phyloP scores from a whole-genome alignment of 805 yeast species.

The Sugiyamaella marilandica region DNA sequence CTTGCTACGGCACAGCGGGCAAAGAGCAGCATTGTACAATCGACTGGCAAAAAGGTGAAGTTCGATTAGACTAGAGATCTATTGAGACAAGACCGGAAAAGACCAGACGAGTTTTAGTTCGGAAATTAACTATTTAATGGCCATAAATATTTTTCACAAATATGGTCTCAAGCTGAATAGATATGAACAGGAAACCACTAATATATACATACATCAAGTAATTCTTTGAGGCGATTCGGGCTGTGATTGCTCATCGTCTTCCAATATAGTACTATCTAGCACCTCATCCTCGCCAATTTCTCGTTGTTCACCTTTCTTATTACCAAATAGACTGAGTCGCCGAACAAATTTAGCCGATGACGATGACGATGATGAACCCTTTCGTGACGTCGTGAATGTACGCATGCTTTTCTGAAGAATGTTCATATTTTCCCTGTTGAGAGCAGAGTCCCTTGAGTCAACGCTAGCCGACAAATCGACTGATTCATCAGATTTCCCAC shows the following conservation, averaged over 20 bases:
- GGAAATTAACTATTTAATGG: background rate
- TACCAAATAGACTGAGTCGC: slow-evolving; percentile 22
- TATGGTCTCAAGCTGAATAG: background rate
- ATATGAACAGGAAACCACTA: background rate
- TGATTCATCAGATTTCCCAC: slow-evolving; percentile 16
- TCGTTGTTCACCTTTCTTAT: slow-evolving; percentile 15
- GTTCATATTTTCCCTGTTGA: slow-evolving; percentile 14
- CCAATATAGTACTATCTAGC: slow-evolving; percentile 11
- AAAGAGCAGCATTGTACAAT: slow-evolving; percentile 80
- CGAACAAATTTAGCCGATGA: slow-evolving; percentile 22
- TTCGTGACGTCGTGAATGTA: slow-evolving; percentile 15
- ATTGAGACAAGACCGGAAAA: background rate
- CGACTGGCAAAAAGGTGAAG: slow-evolving; percentile 81
- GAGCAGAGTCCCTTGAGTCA: slow-evolving; percentile 14
- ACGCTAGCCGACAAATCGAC: slow-evolving; percentile 9
- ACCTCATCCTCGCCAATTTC: slow-evolving; percentile 17
- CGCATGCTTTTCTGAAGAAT: slow-evolving; percentile 25
- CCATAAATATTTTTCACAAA: background rate
- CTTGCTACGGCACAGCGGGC: slow-evolving; percentile 85
- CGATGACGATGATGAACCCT: slow-evolving; percentile 13
- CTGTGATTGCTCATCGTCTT: slow-evolving; percentile 9
- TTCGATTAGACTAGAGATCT: slow-evolving; percentile 42
- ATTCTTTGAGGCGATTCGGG: background rate
- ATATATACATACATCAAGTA: slow-evolving; percentile 1
- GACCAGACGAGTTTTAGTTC: background rate